Evolutionary conservation across 257 asterid species (phyloP), one percentile per base, ranked within the genome.

Genomic region (Solanum appendiculatum): DNA sequence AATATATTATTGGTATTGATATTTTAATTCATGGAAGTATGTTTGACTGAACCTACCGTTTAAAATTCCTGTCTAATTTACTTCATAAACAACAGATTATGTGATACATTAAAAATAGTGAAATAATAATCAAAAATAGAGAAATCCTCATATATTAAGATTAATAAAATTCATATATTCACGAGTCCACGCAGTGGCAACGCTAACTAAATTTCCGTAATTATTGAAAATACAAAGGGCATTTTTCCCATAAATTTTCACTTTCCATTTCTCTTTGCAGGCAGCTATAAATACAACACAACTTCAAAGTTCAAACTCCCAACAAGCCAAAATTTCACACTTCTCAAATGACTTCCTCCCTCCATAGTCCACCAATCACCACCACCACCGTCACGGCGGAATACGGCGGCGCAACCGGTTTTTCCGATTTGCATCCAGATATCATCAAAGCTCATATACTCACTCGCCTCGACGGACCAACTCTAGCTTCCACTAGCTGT

Each of bases 391-490:
- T n/a, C 66, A 42, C 88, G 90, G 93, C 74, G 78, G 92, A 84
- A 27, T 48, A 80, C 27, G 89, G 85, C 82, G 87, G 83, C 16
- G 72, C 21, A 20, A 56, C 91, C 39, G 90, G 82, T 1, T 80
- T 95, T 44, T 85, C 94, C 89, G 74, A 82, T 81, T 69, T 96
- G 87, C 98, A 93, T 84, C 87, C 93, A 0, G 98, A 95, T 33
- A 90, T 96, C 23, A 86, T 95, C 11, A 90, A 91, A 39, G 70
- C 93, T 9, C 98, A 94, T 91, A 89, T 96, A 12, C 93, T 96
- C 33, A 88, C 91, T 54, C 91, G 94, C 9, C 88, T 96, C 36
- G 98, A 94, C 86, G 99, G 99, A 5, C 91, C 93, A 10, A 34
- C 93, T 10, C 96, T 96, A 27, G 98, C 92, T 85, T 74, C 93